These are phyloP conservation scores for Onygena corvina DNA, from an alignment of 2,329 filamentous ascomycete genomes.

Conservation along the genomic window DNA sequence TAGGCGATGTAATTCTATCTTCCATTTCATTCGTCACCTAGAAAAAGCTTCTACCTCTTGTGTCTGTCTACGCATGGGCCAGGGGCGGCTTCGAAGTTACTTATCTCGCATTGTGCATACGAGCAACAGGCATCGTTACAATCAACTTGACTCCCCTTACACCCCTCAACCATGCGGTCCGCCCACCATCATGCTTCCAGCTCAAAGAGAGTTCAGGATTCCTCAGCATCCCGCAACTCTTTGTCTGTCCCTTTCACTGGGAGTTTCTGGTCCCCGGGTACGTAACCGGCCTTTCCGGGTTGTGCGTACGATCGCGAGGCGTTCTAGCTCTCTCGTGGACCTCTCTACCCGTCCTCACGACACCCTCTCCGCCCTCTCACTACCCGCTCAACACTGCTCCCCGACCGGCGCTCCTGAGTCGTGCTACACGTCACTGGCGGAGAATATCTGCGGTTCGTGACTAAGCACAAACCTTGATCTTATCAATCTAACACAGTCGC, in stretches of 20 bases:
- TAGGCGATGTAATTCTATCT: constrained; percentile 5
- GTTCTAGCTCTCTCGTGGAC: neutral
- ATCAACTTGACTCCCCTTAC: no score
- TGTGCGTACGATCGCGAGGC: neutral
- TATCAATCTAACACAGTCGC: constrained; percentile 5
- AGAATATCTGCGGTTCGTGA: neutral
- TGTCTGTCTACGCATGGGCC: neutral
- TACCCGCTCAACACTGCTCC: no score
- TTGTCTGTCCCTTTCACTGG: neutral
- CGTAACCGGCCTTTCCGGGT: neutral
- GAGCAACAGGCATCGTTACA: no score
- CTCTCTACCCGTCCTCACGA: neutral
- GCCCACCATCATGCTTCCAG: no score
- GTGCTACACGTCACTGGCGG: no score
- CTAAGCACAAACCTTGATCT: constrained; percentile 8
- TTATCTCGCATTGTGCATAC: no score
- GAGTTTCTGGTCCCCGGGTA: neutral
- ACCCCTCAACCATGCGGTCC: neutral
- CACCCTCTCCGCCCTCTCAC: no score
- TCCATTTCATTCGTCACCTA: neutral
- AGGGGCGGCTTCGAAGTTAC: neutral
- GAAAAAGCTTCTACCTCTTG: neutral
- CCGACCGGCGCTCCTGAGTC: no score
- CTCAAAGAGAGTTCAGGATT: constrained; percentile 5
- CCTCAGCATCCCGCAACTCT: neutral